Evolutionary conservation across 1,139 yeast species (phyloP), one percentile per base, ranked within the genome.

Genomic region (Blastobotrys raffinosifermentans): DNA sequence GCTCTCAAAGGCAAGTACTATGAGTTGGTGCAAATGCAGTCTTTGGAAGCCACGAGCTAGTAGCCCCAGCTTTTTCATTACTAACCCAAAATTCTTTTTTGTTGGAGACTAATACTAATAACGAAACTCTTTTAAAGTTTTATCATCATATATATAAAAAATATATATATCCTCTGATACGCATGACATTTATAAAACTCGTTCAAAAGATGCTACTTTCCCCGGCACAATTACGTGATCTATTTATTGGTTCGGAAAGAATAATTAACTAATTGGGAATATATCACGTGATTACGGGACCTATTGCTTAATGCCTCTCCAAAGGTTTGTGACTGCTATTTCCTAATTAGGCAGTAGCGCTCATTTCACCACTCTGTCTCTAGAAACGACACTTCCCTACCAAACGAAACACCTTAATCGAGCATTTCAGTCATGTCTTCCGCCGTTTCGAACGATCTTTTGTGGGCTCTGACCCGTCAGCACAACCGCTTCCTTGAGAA

Each of bases 391-490:
- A 19, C 9, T 9, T 9, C 21, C 21, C 21, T 19, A 19, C 21
- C 21, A 6, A 9, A 19, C 6, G 9, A 6, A 6, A 19, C 6
- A 19, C 9, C 21, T 19, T 19, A 6, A 19, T n/a, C n/a, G n/a
- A n/a, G n/a, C n/a, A n/a, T n/a, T n/a, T n/a, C 27, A 25, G 11
- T n/a, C 7, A 25, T 25, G 27, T 8, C 27, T 25, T 8, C 27
- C 11, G 27, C 27, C 11, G 27, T 25, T 8, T 25, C 27, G 27
- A 58, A 66, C 63, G 75, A 70, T 54, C 64, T 70, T 45, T 55
- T 70, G 63, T 70, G 75, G 75, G 68, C 67, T 51, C 53, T 70
- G 39, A 63, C 72, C 63, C 68, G 70, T 50, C 54, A 60, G 51
- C 62, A 69, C 65, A 59, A 69, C 44, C 51, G 67, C 46, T 69